Evolutionary conservation across 2,329 filamentous ascomycete genomes (phyloP).

Genomic region (Knufia fluminis): DNA sequence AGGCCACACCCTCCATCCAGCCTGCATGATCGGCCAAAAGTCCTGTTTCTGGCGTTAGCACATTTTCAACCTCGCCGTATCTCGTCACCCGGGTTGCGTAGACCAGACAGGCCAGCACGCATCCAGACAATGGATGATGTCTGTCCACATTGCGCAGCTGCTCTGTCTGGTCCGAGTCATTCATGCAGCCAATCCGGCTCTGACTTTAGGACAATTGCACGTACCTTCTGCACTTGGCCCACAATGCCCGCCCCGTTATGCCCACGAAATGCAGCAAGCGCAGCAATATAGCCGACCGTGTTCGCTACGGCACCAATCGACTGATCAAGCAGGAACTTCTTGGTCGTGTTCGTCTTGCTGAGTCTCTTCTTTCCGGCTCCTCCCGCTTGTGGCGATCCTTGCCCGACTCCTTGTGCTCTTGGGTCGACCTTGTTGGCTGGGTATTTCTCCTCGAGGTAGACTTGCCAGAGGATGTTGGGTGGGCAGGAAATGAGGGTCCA

Average conservation of each 20-base stretch:
- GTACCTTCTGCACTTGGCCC: constrained; percentile 28
- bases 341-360: constrained; percentile 42
- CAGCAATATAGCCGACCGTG: constrained; percentile 47
- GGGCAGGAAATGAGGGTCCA: constrained; percentile 66
- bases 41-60: constrained; percentile 23
- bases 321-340: constrained; percentile 52
- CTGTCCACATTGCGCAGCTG: too few relatives aligned
- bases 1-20: constrained; percentile 33
- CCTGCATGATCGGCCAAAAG: constrained; percentile 30
- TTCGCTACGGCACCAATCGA: constrained; percentile 48
- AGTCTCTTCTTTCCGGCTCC: constrained; percentile 19
- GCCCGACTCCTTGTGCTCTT: not conserved
- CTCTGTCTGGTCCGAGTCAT: too few relatives aligned
- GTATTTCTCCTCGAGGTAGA: constrained; percentile 63
- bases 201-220: not conserved
- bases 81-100: too few relatives aligned
- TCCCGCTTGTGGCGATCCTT: too few relatives aligned
- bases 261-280: constrained; percentile 42
- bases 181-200: not conserved
- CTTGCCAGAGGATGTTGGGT: constrained; percentile 81
- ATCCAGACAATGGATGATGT: too few relatives aligned
- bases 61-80: not conserved
- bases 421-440: constrained; percentile 34
- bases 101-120: too few relatives aligned
- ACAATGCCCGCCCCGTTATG: constrained; percentile 27